Evolutionary conservation across 495 filamentous ascomycete species (phyloP), one percentile per base, ranked within the genome.

Genomic region (Tuber indicum): DNA sequence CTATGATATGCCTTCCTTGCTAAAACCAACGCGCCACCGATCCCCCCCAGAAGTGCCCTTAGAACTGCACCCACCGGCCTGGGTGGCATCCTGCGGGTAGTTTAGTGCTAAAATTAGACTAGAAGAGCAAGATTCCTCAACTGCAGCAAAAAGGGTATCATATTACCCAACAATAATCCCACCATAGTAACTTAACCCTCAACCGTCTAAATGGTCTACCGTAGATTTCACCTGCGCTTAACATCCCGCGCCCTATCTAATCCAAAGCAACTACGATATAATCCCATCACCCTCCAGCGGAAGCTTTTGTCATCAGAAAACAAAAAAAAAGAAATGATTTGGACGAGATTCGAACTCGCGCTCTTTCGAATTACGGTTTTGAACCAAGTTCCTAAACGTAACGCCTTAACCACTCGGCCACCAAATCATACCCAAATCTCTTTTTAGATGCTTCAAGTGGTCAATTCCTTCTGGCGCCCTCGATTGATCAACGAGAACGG

Each of bases 281-380:
- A 36, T 14, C 12, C 14, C 12, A n/a, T 36, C 26, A 36, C 58
- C 26, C 26, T 36, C 5, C 0, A 7, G 4, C 19, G 32, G 26
- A 7, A 16, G 16, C 26, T 17, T 66, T 66, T 14, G 36, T 66
- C 32, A 66, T 66, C 36, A 2, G 66, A 46, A 75, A 77, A 77
- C 14, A 4, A 69, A 46, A 76, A 77, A 77, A 47, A 76, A 62
- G 2, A 16, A 4, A 76, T 76, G 76, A 77, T 77, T 74, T 74
- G 73, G 76, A 75, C 76, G 76, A 77, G 76, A 77, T 77, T 77
- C 76, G 45, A 77, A 77, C 76, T 77, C 76, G 76, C 76, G 76
- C 76, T 77, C 76, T 77, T 77, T 76, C 76, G 76, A 77, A 77
- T 77, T 77, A 77, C 76, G 76, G 74, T 77, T 77, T 77, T 75